phyloP scores from a whole-genome alignment of 202 grass and related monocot species.

The Panicum hallii region DNA sequence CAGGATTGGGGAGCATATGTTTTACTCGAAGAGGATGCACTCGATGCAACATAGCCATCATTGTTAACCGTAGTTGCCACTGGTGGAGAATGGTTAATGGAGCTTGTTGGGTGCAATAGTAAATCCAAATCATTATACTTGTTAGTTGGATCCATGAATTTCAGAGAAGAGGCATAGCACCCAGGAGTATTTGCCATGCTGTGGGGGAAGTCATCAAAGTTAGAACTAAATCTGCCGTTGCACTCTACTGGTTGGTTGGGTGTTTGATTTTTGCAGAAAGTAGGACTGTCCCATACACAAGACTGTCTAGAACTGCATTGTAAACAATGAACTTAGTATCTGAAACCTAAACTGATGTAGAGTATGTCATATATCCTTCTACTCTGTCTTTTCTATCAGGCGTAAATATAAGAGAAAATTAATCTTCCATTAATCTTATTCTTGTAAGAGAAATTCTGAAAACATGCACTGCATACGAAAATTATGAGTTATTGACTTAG shows the following conservation, averaged over 20 bases:
- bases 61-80: constrained; percentile 10
- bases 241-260: constrained; percentile 2
- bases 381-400: not conserved
- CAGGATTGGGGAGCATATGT: not conserved
- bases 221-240: constrained; percentile 1
- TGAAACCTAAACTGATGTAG: not conserved
- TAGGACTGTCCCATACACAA: not conserved
- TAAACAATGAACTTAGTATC: constrained; percentile 19
- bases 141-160: not conserved
- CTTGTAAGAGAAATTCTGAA: not conserved
- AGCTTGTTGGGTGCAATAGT: constrained; percentile 22
- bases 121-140: constrained; percentile 19
- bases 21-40: not conserved
- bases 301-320: constrained; percentile 7
- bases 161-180: not conserved
- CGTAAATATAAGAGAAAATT: not conserved
- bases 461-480: not conserved
- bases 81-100: not conserved
- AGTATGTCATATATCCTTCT: not conserved
- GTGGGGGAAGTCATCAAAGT: not conserved
- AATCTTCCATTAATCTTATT: not conserved
- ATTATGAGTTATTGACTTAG: not conserved
- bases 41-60: not conserved
- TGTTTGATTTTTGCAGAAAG: not conserved
- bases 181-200: constrained; percentile 30